phyloP scores from a whole-genome alignment of 2,329 filamentous ascomycete species.

The Aspergillus clavatus region DNA sequence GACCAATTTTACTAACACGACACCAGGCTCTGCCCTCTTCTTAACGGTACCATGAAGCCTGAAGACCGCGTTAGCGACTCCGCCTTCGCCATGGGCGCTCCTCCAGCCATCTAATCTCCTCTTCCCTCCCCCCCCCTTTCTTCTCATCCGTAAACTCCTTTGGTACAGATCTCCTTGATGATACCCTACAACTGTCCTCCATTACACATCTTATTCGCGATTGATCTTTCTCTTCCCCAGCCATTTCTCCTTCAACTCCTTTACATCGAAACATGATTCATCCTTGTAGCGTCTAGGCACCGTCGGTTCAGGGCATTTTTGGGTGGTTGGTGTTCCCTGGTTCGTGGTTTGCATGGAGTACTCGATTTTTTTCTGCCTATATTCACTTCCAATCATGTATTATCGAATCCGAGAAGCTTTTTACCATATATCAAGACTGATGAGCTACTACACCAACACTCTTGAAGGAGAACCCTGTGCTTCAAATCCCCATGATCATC shows the following conservation, averaged over 20 bases:
- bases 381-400: background rate
- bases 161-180: conserved; percentile 6
- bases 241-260: conserved; percentile 1
- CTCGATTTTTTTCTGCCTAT: background rate
- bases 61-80: conserved; percentile 45
- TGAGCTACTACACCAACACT: no score
- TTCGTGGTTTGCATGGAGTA: background rate
- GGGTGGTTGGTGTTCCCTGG: background rate
- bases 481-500: no score
- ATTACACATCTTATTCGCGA: no score
- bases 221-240: conserved; percentile 2
- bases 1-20: background rate
- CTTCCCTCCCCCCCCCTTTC: conserved; percentile 2
- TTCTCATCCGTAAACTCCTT: background rate
- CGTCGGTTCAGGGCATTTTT: background rate
- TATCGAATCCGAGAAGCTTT: no score
- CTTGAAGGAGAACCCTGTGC: no score
- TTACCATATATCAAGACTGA: no score
- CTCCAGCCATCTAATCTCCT: conserved; percentile 23
- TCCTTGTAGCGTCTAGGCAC: no score
- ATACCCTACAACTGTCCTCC: no score
- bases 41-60: conserved; percentile 73
- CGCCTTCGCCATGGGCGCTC: conserved; percentile 46
- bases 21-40: conserved; percentile 70
- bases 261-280: no score